Evolutionary conservation across 2,329 filamentous ascomycete genomes (phyloP).

Genomic region (Diaporthe aspalathi): DNA sequence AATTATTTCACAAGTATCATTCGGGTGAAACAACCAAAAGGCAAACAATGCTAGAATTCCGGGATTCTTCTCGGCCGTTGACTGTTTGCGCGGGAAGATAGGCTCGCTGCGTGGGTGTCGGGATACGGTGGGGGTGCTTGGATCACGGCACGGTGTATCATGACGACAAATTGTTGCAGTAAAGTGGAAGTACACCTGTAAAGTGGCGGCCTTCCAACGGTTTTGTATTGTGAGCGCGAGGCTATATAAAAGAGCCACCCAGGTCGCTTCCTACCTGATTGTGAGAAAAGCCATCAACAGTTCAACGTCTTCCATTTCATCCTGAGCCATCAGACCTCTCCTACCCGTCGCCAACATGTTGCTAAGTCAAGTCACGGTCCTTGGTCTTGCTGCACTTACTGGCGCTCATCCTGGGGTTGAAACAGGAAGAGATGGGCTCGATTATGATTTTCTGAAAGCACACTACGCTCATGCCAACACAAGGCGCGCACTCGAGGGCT

Average conservation of each 20-base stretch:
- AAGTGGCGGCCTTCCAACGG: background rate
- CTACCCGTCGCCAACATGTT: conserved; percentile 23
- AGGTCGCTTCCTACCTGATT: too few species aligned
- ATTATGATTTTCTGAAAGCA: background rate
- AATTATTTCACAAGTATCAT: too few species aligned
- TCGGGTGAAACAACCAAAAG: too few species aligned
- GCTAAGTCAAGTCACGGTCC: conserved; percentile 21
- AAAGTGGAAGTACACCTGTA: too few species aligned
- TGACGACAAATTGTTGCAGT: background rate
- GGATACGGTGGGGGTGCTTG: background rate
- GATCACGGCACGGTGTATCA: background rate
- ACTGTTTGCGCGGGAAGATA: background rate
- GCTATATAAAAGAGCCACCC: background rate
- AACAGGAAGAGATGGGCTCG: conserved; percentile 15
- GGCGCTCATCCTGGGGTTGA: conserved; percentile 28
- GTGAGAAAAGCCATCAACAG: background rate
- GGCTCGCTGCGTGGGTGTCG: background rate
- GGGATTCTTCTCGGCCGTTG: background rate
- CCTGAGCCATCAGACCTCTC: background rate
- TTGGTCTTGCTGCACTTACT: conserved; percentile 26
- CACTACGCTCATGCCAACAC: background rate
- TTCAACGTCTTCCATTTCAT: background rate
- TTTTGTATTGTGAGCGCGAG: background rate
- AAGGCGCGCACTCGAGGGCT: conserved; percentile 32
- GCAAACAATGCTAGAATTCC: background rate